Base-by-base conservation (phyloP, 2,329 filamentous ascomycete genomes). In the Anthostomella pinea region DNA sequence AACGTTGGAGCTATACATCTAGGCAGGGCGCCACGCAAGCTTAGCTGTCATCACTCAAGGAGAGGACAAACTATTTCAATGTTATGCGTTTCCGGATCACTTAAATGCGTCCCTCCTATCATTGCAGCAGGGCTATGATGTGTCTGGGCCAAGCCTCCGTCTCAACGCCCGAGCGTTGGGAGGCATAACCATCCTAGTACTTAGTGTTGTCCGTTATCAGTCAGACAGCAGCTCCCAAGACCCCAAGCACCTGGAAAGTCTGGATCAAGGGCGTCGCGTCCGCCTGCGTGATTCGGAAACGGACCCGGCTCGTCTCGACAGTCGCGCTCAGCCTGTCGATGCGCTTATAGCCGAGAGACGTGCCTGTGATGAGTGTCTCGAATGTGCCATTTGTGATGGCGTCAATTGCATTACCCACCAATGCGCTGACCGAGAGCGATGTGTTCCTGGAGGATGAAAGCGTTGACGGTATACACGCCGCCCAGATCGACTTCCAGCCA, bases 371-470 rank as follows among this genome's bases (percentile, higher is more conserved):
- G 8, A 54, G 41, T 8, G 48, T 33, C 29, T 29, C 33, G 11
- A 46, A 54, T 1, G 31, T 18, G 2, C 39, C 53, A 11, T 48
- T 34, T 5, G 46, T 39, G 14, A 47, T 4, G 4, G 38, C 46
- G 5, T 57, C 54, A 11, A 56, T 48, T 0, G 38, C 32, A 26
- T 57, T 57, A 2, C 52, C 54, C n/a, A n/a, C 55, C 55, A 14
- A 58, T 49, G 3, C 55, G 46, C 38, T 58, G 55, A 4, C 55
- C 55, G 5, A 56, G 32, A 6, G 53, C 44, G 22, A 58, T 55
- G 31, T 58, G 48, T 35, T 58, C 55, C 28, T 55, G 50, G 3
- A 45, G 38, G 11, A 57, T 39, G 25, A 58, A 53, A 3, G 53
- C 53, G 20, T 53, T 45, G 13, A 58, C 29, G 4, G 24, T 35